phyloP scores from a whole-genome alignment of 495 filamentous ascomycete genomes.

The Penicillium maclennaniae region DNA sequence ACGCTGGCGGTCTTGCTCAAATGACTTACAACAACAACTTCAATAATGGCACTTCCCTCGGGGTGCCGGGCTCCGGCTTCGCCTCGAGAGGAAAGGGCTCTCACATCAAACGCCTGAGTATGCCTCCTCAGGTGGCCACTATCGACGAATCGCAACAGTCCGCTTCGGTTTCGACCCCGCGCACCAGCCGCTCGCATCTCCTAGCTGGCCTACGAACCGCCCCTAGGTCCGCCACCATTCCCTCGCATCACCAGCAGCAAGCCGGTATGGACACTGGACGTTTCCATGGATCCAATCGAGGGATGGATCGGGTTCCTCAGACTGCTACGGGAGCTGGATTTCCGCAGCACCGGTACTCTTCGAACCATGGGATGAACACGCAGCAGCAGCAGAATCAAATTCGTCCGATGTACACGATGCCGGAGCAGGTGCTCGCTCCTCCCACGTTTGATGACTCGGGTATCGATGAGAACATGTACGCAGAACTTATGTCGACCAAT shows the following conservation, averaged over 20 bases:
- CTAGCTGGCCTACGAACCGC: slow-evolving; percentile 91
- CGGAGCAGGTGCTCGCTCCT: slow-evolving; percentile 84
- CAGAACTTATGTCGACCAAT: slow-evolving; percentile 80
- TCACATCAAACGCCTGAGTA: slow-evolving; percentile 77
- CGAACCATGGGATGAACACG: slow-evolving; percentile 38
- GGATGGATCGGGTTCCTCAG: slow-evolving; percentile 52
- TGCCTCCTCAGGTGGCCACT: slow-evolving; percentile 57
- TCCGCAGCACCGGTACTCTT: slow-evolving; percentile 45
- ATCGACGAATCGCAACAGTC: slow-evolving; percentile 63
- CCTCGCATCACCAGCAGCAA: slow-evolving; percentile 54
- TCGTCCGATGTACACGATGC: slow-evolving; percentile 62
- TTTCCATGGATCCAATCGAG: slow-evolving; percentile 39
- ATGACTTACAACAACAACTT: slow-evolving; percentile 86
- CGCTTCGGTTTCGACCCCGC: slow-evolving; percentile 61
- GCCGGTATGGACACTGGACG: slow-evolving; percentile 44
- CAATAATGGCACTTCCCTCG: slow-evolving; percentile 60
- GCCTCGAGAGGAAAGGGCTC: slow-evolving; percentile 78
- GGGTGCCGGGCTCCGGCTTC: slow-evolving; percentile 71
- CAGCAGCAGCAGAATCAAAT: slow-evolving; percentile 15
- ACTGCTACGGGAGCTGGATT: slow-evolving; percentile 60
- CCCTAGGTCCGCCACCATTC: slow-evolving; percentile 77
- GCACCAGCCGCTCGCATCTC: slow-evolving; percentile 91
- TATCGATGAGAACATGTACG: slow-evolving; percentile 78
- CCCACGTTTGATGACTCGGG: slow-evolving; percentile 68
- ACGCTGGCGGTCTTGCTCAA: slow-evolving; percentile 99